Evolutionary conservation across 805 yeast species (phyloP), one percentile per base, ranked within the genome.

Genomic region (Starmerella vitae): DNA sequence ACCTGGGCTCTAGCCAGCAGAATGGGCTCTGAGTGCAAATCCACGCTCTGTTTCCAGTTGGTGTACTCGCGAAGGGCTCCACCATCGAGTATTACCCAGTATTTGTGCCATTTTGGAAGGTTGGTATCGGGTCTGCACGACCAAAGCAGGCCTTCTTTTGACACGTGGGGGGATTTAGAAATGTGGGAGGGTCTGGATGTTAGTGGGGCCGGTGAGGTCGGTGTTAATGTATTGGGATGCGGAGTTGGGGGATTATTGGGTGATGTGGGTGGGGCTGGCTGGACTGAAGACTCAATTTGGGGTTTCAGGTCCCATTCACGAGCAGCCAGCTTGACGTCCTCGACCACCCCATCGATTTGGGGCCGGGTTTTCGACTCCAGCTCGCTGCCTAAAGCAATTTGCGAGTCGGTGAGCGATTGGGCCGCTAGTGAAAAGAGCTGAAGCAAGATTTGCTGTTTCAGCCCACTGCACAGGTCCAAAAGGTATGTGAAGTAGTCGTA

Each of bases 21-120:
- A 12, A 84, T 71, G 3, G 91, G 85, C 17, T 67, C 68, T 45
- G 74, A 69, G 45, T 81, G 72, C 14, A 74, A 65, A 22, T 67
- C 70, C 15, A 65, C 63, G 17, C 83, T 83, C 40, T 67, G 71
- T 49, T 86, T 70, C 91, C 93, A 84, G 58, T 83, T 85, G 33
- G 78, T 67, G 54, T 71, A 83, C 53, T 83, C 91, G 32, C 67
- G 64, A 30, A 84, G 60, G 42, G 66, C 69, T 2, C 88, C 85
- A n/a, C 73, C 71, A 12, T 71, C 68, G 36, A 83, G 62, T 0
- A 76, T 81, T 1, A 84, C 80, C 86, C 93, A 81, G 55, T 78
- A 85, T 51, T 82, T 83, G 56, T 83, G 93, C 95, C 94, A 85
- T 3, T 63, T 64, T 38, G 56, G 59, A 40, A 24, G 63, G 22